Base-by-base conservation (phyloP, 2,329 filamentous ascomycete genomes). In the Acrocalymma vagum region DNA sequence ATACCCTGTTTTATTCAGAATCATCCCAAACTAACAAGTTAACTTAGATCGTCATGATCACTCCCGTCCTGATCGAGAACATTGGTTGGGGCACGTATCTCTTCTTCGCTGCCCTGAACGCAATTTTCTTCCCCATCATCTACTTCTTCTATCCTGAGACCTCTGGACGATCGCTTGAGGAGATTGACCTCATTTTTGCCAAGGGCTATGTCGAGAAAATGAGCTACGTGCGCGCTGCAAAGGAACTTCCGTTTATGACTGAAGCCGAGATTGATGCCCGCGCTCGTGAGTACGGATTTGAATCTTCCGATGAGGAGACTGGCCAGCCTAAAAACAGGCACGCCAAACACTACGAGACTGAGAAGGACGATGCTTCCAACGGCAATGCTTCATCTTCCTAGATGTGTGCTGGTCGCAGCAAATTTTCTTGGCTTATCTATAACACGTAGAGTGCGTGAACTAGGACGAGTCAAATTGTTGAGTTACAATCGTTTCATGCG, bases 111-210 rank as follows among this genome's bases (percentile, higher is more conserved):
- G 69, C 75, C 9, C 72, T 81, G 42, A 81, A 81, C 69, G 76
- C 69, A 6, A 49, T 64, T 27, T 80, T 79, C 67, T 72, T 81
- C 29, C 78, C 78, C 9, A 41, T 78, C 44, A 77, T 79, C 58
- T 78, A 72, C 62, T 76, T 81, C 69, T 78, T 80, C 69, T 78
- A 82, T 43, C 80, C 80, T 0, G 81, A 83, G 54, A 83, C 79
- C 0, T 69, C 65, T 16, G 74, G 75, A 26, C 60, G 78, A 7
- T 68, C 63, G 2, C 67, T 81, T 0, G 78, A 81, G 49, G 76
- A 81, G 44, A 78, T 81, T 22, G 78, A 80, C 50, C 64, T 71
- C 16, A 67, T 79, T 53, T 79, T 80, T 40, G 69, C 69, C 31
- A 69, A 69, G 52, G 69, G 63, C 5, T 62, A 48, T 40, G 33